phyloP scores from a whole-genome alignment of 2,329 filamentous ascomycete species.

The Rutstroemia sydowiana region DNA sequence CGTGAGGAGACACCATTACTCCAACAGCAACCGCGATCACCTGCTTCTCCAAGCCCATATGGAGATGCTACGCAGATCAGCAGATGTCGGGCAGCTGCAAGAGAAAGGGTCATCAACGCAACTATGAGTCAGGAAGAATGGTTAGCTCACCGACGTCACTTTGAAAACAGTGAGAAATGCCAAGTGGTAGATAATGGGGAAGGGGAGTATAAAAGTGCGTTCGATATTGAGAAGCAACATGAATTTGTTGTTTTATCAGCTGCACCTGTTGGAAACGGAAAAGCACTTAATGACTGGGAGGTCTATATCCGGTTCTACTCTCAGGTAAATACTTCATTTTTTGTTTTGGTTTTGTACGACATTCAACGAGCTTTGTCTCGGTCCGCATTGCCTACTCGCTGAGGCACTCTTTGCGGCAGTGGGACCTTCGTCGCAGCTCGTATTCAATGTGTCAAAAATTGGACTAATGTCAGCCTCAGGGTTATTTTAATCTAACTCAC shows the following conservation, averaged over 20 bases:
- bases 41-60: background rate
- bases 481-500: conserved; percentile 29
- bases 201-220: background rate
- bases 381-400: no score
- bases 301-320: conserved; percentile 16
- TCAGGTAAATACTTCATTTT: conserved; percentile 4
- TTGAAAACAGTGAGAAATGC: background rate
- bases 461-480: conserved; percentile 21
- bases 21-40: background rate
- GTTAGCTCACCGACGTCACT: background rate
- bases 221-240: conserved; percentile 8
- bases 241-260: conserved; percentile 5
- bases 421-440: no score
- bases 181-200: background rate
- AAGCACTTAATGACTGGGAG: conserved; percentile 6
- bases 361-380: no score
- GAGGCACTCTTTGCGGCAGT: no score
- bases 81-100: background rate
- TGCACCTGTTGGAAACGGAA: conserved; percentile 1
- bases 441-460: background rate
- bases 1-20: background rate
- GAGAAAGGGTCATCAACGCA: background rate
- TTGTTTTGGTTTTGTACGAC: background rate
- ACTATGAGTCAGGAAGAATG: background rate
- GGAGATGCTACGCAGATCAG: background rate